Conservation (phyloP, 129 eudicot species). For the Chrysanthemum seticuspe region DNA sequence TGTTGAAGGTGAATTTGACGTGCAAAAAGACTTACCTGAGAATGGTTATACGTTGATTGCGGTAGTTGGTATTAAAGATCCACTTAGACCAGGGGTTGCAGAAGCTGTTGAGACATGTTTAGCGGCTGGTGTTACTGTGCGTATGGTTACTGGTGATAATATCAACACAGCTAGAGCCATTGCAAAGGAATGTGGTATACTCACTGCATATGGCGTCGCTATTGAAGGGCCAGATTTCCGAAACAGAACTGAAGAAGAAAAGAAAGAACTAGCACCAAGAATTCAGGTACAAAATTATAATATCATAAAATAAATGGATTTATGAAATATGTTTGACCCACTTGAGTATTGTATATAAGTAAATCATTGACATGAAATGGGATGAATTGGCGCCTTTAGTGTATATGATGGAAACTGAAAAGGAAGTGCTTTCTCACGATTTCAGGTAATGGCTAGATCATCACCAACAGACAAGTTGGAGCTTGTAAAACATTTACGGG, state of each 20-base stretch:
- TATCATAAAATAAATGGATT: background rate
- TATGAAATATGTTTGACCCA: too few relatives aligned
- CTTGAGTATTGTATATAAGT: too few relatives aligned
- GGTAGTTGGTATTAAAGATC: constrained; percentile 93
- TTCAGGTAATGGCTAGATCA: constrained; percentile 97
- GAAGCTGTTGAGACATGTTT: constrained; percentile 75
- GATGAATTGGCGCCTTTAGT: background rate
- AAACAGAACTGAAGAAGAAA: constrained; percentile 37
- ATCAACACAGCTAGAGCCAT: constrained; percentile 92
- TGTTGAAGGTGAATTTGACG: constrained; percentile 30
- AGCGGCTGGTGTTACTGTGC: constrained; percentile 85
- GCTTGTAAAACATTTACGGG: constrained; percentile 62
- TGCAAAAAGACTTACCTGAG: constrained; percentile 47
- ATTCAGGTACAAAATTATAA: constrained; percentile 57
- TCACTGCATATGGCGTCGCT: constrained; percentile 61
- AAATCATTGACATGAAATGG: too few relatives aligned
- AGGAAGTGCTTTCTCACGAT: constrained; percentile 14
- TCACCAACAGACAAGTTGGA: constrained; percentile 82
- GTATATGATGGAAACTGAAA: background rate
- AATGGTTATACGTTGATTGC: constrained; percentile 74
- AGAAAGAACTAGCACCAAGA: constrained; percentile 51
- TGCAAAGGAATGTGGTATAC: constrained; percentile 91
- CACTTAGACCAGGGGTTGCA: constrained; percentile 84
- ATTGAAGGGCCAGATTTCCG: constrained; percentile 89
- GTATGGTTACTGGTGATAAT: constrained; percentile 98